Evolutionary conservation across 768 basidiomycete genomes (phyloP), one percentile per base, ranked within the genome.

Genomic region (Termitomyces sp.): DNA sequence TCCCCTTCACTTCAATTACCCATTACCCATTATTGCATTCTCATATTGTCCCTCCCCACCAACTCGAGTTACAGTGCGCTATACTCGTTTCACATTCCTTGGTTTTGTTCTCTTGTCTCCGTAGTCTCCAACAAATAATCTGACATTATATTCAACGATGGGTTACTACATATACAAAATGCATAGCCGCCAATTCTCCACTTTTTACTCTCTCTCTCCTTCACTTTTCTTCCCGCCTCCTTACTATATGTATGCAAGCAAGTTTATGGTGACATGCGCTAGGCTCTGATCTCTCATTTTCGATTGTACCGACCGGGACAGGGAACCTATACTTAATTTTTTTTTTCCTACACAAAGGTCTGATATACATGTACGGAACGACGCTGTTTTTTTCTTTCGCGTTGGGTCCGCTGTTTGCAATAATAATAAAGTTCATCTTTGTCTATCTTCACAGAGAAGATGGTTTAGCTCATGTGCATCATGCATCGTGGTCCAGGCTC

Each of bases 1-100:
- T 47, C 49, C n/a, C 27, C 31, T 42, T 42, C 37, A 16, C 36
- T 49, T 20, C 55, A 49, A 45, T 51, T 12, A 22, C 20, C 46
- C 37, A 37, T 55, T 31, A 41, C 48, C 50, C 37, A 30, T 30
- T 22, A 50, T 55, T 48, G 39, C 52, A 44, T 30, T 39, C 49
- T 42, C 42, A 49, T 47, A 56, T 58, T 33, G 56, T n/a, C 41
- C 31, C 44, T 37, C 36, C 15, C 4, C 63, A 42, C 41, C 60
- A 64, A 64, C 63, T 64, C 60, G 63, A 64, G 63, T 61, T 58
- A 57, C 63, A 61, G 63, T 61, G 60, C 24, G 63, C 55, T 54
- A 61, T 44, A 61, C 63, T 64, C 63, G 60, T 3, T 31, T 20
- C 60, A 64, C 63, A 30, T 42, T 64, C 63, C 36, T 64, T 64